These are phyloP conservation scores for Candolleomyces eurysporus DNA, from an alignment of 768 basidiomycete genomes.

Conservation along the genomic window DNA sequence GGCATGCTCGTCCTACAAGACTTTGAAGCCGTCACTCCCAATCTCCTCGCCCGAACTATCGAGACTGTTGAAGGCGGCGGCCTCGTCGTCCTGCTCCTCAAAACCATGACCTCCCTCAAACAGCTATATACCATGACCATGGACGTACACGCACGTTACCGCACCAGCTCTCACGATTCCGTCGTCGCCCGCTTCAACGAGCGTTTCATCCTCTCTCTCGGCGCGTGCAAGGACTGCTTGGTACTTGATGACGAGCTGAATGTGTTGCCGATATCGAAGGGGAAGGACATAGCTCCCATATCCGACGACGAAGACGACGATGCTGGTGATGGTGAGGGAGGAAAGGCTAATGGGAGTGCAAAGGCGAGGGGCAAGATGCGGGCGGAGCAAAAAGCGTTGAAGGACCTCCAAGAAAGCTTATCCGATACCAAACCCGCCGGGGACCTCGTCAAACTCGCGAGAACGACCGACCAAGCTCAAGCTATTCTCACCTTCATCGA, in stretches of 20 bases:
- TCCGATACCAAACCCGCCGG: slow-evolving; percentile 85
- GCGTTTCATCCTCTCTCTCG: slow-evolving; percentile 95
- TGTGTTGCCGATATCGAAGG: slow-evolving; percentile 92
- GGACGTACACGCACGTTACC: slow-evolving; percentile 94
- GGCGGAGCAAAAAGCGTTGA: slow-evolving; percentile 62
- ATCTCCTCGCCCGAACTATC: slow-evolving; percentile 92
- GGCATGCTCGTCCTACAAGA: slow-evolving; percentile 98
- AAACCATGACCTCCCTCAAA: slow-evolving; percentile 91
- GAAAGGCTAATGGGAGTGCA: not conserved
- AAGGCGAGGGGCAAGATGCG: slow-evolving; percentile 20
- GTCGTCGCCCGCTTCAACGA: slow-evolving; percentile 97
- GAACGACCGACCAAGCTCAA: slow-evolving; percentile 93
- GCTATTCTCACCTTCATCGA: slow-evolving; percentile 94
- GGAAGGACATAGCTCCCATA: slow-evolving; percentile 84
- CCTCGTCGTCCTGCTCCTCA: slow-evolving; percentile 81
- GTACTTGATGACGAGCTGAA: slow-evolving; percentile 98
- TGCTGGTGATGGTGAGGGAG: not conserved
- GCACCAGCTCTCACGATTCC: slow-evolving; percentile 86
- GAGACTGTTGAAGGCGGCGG: slow-evolving; percentile 98
- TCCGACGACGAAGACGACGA: slow-evolving; percentile 34
- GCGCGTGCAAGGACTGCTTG: slow-evolving; percentile 88
- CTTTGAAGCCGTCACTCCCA: slow-evolving; percentile 97
- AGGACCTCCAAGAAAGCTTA: slow-evolving; percentile 73
- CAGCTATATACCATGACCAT: slow-evolving; percentile 92
- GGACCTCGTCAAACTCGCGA: slow-evolving; percentile 85